Percentiles rank a stretch among this genome's conserved stretches.
Evolutionary conservation across 2,329 filamentous ascomycete genomes (phyloP).

Genomic region (Aspergillus brunneoviolaceus): DNA sequence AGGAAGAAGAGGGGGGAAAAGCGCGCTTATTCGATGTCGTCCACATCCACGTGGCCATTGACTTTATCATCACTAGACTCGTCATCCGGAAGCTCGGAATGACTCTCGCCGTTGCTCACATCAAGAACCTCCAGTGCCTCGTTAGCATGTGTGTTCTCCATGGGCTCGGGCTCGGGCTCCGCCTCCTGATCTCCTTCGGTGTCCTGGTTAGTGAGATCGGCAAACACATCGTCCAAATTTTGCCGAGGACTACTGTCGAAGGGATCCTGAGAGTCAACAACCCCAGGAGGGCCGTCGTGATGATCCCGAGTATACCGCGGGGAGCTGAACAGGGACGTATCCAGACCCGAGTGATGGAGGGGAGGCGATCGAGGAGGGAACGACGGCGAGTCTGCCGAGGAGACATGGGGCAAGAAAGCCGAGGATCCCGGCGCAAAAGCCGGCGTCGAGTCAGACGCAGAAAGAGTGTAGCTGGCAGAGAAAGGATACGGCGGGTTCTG

Average conservation of each 20-base stretch:
- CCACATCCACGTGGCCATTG: conserved; percentile 21
- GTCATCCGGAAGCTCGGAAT: conserved; percentile 19
- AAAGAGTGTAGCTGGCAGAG: conserved; percentile 41
- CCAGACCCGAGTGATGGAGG: conserved; percentile 34
- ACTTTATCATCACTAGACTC: conserved; percentile 26
- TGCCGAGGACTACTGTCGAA: conserved; percentile 43
- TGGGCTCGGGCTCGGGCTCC: conserved; percentile 30
- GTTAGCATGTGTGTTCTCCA: conserved; percentile 49
- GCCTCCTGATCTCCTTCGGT: conserved; percentile 33
- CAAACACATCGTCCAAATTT: conserved; percentile 47
- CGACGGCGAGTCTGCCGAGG: conserved; percentile 34
- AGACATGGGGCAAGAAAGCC: conserved; percentile 39
- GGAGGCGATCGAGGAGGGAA: conserved; percentile 43
- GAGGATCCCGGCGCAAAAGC: conserved; percentile 38
- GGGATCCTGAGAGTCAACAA: conserved; percentile 32
- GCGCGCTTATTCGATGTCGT: conserved; percentile 8
- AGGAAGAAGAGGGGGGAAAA: neutral
- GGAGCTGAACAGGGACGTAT: conserved; percentile 45
- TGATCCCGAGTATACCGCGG: conserved; percentile 38
- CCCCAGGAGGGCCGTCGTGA: conserved; percentile 31
- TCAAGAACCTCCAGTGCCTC: conserved; percentile 47
- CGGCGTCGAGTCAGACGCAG: conserved; percentile 37
- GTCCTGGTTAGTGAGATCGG: conserved; percentile 48
- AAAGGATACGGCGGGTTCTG: conserved; percentile 37
- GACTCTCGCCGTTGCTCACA: conserved; percentile 34